Evolutionary conservation across 768 basidiomycete genomes (phyloP), one percentile per base, ranked within the genome.

Genomic region (Pleurotus sapidus): DNA sequence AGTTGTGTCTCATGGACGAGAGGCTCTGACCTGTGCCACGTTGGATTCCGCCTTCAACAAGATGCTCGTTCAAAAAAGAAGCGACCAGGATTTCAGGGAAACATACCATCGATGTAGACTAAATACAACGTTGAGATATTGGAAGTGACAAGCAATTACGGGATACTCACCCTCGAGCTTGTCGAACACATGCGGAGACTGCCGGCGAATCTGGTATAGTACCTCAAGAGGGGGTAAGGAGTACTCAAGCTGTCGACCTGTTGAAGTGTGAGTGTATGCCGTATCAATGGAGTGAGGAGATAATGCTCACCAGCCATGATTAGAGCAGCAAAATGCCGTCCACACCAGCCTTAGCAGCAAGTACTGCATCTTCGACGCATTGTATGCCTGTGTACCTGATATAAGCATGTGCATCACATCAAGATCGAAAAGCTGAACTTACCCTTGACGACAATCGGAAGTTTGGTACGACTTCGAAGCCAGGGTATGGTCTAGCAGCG

Each of bases 271-370:
- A 49, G 42, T 23, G 55, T 25, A n/a, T n/a, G 8, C 5, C 11
- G 38, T 39, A 30, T 55, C 17, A 50, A 27, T 38, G 57, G 34
- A 55, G 23, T 49, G 12, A 42, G 8, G 23, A 27, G 50, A 34
- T 14, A 72, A n/a, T n/a, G n/a, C 74, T 61, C 64, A 81, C 92
- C 95, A 56, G n/a, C 95, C 95, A 63, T 98, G 95, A 62, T 98
- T 98, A 0, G 89, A 92, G 7, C n/a, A 98, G 72, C 56, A 95
- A 77, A 60, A 98, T 93, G 4, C 90, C 95, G 57, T 95, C 87
- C 15, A 91, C 87, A 11, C 93, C 92, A 27, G 88, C 82, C 59
- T 95, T 86, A 15, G 81, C 84, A 25, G 94, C 94, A 46, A 93
- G 81, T 42, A 92, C 83, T 2, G 91, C 93, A 72, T 97, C 95